Evolutionary conservation across 257 asterid species (phyloP).

Genomic region (Asclepias syriaca): DNA sequence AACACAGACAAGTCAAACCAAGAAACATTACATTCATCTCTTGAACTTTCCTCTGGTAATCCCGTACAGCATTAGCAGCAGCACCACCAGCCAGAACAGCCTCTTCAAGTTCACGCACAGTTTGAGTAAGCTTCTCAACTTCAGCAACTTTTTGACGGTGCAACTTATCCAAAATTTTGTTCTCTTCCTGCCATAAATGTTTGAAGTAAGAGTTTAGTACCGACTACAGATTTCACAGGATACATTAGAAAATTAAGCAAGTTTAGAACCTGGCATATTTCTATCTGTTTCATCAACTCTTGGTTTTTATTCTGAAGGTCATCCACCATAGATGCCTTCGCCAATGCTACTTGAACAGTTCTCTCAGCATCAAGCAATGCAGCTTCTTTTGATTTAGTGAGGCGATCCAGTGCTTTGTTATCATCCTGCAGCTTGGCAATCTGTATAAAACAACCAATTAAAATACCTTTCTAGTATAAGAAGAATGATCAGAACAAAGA

Average conservation of each 20-base stretch:
- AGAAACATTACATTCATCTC: constrained; percentile 78
- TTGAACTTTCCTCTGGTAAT: constrained; percentile 97
- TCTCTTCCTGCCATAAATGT: constrained; percentile 66
- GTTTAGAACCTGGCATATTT: constrained; percentile 76
- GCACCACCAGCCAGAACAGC: constrained; percentile 99
- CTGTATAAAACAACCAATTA: constrained; percentile 36
- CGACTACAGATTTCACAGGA: background rate
- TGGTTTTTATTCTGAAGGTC: constrained; percentile 97
- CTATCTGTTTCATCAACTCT: constrained; percentile 95
- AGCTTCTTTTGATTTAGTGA: constrained; percentile 96
- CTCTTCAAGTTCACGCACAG: constrained; percentile 97
- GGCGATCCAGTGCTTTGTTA: constrained; percentile 91
- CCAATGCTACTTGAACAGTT: constrained; percentile 88
- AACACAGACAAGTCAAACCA: background rate
- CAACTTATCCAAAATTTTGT: constrained; percentile 88
- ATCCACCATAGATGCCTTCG: constrained; percentile 98
- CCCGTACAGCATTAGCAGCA: constrained; percentile 98
- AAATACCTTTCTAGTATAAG: constrained; percentile 15
- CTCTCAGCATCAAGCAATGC: constrained; percentile 95
- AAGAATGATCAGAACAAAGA: constrained; percentile 11
- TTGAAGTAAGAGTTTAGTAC: constrained; percentile 3
- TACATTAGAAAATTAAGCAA: constrained; percentile 11
- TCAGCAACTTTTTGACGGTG: constrained; percentile 97
- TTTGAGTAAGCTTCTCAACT: constrained; percentile 95
- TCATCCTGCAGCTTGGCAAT: constrained; percentile 95